A percentile compares a stretch with the other conserved stretches of the same genome.
phyloP scores from a whole-genome alignment of 2,329 filamentous ascomycete species.

The Colletotrichum trifolii region DNA sequence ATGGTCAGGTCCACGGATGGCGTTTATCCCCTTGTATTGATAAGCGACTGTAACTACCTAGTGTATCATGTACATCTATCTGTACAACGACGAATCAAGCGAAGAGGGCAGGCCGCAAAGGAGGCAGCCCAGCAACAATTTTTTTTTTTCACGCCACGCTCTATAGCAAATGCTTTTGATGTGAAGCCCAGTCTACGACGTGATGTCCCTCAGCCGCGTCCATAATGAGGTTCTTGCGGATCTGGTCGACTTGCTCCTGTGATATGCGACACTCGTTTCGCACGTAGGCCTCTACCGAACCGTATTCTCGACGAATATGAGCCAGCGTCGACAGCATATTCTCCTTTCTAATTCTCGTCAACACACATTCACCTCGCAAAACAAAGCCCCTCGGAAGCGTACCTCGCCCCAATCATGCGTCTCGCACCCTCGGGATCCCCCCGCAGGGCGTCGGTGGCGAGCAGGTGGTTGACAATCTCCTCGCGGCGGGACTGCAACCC shows the following conservation, averaged over 20 bases:
- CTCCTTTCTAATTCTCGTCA: slow-evolving; percentile 49
- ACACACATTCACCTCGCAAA: not conserved
- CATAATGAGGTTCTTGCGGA: slow-evolving; percentile 62
- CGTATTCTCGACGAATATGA: slow-evolving; percentile 69
- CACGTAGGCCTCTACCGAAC: slow-evolving; percentile 73
- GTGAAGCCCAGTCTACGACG: slow-evolving; percentile 30
- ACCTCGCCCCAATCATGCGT: slow-evolving; percentile 58
- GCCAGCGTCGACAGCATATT: slow-evolving; percentile 61
- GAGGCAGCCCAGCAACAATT: not conserved
- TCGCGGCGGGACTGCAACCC: slow-evolving; percentile 67
- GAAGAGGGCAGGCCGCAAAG: not conserved
- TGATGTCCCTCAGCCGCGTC: slow-evolving; percentile 37
- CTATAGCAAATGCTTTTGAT: slow-evolving; percentile 17
- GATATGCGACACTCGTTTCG: slow-evolving; percentile 67
- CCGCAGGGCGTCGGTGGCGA: slow-evolving; percentile 61
- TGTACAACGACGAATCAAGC: slow-evolving; percentile 27
- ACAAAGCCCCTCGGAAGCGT: slow-evolving; percentile 37
- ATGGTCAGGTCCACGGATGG: not conserved
- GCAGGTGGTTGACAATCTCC: slow-evolving; percentile 60
- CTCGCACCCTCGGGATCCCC: slow-evolving; percentile 57
- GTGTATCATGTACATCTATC: slow-evolving; percentile 29
- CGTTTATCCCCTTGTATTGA: slow-evolving; percentile 8
- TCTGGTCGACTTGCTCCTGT: slow-evolving; percentile 62
- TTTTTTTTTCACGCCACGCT: not conserved
- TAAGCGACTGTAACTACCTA: slow-evolving; percentile 20